A percentile compares a stretch with the other conserved stretches of the same genome.
Evolutionary conservation across 345 rosid species (phyloP).

Genomic region (Psidium guajava): DNA sequence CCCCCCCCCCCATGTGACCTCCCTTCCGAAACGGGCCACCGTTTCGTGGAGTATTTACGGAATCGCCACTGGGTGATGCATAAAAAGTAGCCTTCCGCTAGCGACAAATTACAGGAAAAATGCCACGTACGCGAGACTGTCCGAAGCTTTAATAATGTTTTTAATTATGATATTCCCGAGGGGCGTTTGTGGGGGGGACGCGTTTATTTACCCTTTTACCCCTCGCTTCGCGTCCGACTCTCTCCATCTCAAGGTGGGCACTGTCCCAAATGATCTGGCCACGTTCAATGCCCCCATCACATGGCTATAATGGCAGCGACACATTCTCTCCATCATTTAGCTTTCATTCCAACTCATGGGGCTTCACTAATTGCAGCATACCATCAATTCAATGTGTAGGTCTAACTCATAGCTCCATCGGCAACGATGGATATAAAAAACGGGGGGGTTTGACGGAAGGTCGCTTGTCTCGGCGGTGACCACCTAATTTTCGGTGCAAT

Average conservation of each 20-base stretch:
- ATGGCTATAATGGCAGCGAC: neutral
- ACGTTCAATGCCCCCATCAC: slow-evolving; percentile 6
- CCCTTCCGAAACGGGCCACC: neutral
- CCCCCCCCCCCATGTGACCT: neutral
- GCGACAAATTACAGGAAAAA: neutral
- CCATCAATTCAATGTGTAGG: neutral
- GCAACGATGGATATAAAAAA: neutral
- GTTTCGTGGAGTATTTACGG: neutral
- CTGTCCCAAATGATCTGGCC: slow-evolving; percentile 11
- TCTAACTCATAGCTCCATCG: neutral
- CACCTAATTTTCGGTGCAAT: neutral
- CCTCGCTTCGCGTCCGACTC: neutral
- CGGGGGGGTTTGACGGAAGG: rapidly evolving
- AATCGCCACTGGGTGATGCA: neutral
- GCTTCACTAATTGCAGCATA: neutral
- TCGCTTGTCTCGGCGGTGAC: neutral
- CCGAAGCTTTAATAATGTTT: neutral
- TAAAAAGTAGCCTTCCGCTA: neutral
- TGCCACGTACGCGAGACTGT: neutral
- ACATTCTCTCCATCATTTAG: neutral
- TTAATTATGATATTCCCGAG: neutral
- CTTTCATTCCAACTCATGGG: neutral
- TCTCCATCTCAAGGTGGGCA: neutral
- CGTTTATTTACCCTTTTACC: neutral
- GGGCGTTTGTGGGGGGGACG: neutral